These are phyloP conservation scores for Serendipita indica DNA, from an alignment of 768 basidiomycete species.

Conservation along the genomic window DNA sequence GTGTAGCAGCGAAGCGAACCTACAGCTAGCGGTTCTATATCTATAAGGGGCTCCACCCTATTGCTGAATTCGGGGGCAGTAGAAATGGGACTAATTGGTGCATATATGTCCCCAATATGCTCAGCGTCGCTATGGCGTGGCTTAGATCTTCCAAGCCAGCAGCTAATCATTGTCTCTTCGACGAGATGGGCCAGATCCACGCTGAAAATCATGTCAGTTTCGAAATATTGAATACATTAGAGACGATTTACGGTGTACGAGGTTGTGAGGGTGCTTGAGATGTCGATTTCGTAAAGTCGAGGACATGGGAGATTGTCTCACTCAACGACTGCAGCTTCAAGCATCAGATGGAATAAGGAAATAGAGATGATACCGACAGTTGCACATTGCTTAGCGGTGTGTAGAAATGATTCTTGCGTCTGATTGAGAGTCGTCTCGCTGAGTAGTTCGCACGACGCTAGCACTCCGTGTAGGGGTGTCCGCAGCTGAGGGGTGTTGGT, in stretches of 20 bases:
- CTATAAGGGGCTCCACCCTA: neutral
- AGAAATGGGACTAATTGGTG: neutral
- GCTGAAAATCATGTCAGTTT: constrained; percentile 19
- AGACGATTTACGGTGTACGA: neutral
- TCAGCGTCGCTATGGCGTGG: constrained; percentile 42
- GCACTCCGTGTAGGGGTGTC: constrained; percentile 80
- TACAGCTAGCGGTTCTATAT: neutral
- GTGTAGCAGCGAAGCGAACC: neutral
- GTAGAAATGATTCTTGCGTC: constrained; percentile 71
- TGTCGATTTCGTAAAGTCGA: constrained; percentile 73
- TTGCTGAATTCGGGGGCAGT: neutral
- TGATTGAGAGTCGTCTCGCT: constrained; percentile 69
- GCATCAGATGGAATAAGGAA: neutral
- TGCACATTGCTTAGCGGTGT: constrained; percentile 70
- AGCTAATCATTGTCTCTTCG: constrained; percentile 83
- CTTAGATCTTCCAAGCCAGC: constrained; percentile 78
- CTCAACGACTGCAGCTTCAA: constrained; percentile 33
- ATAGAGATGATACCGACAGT: neutral
- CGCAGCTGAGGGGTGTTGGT: constrained; percentile 11
- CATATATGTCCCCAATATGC: constrained; percentile 4
- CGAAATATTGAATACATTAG: neutral
- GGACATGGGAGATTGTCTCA: constrained; percentile 92
- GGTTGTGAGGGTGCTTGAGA: constrained; percentile 41
- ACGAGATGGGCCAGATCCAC: constrained; percentile 70
- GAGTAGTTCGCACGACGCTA: constrained; percentile 86